phyloP scores from a whole-genome alignment of 805 yeast genomes.

The Peterozyma xylosa region DNA sequence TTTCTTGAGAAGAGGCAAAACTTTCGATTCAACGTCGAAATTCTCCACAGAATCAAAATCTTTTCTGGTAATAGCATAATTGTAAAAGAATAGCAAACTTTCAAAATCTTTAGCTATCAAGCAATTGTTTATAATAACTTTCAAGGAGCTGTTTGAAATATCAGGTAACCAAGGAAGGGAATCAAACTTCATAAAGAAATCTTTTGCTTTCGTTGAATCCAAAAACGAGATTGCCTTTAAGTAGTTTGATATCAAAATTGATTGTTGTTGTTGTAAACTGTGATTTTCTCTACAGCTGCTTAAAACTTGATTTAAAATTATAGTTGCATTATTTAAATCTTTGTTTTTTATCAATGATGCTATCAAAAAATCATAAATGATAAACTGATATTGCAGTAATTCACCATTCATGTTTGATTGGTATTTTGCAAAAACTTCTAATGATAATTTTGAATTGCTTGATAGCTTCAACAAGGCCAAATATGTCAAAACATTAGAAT shows the following conservation, averaged over 20 bases:
- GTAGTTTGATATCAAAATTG: constrained; percentile 17
- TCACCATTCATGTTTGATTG: constrained; percentile 12
- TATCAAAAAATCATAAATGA: constrained; percentile 42
- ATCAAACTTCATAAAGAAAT: constrained; percentile 19
- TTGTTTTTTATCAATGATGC: constrained; percentile 44
- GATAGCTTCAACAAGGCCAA: not conserved
- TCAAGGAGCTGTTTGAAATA: constrained; percentile 18
- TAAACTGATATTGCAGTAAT: constrained; percentile 27
- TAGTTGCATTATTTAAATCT: constrained; percentile 42
- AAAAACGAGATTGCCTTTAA: constrained; percentile 17
- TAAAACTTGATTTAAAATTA: constrained; percentile 48
- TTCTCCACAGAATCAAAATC: constrained; percentile 19
- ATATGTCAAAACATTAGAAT: not conserved
- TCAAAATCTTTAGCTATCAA: constrained; percentile 13
- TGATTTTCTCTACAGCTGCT: constrained; percentile 28
- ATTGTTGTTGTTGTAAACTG: not conserved
- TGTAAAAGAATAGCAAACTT: constrained; percentile 21
- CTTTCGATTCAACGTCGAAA: too few relatives aligned
- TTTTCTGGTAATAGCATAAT: constrained; percentile 20
- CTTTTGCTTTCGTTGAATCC: constrained; percentile 17
- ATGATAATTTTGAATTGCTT: not conserved
- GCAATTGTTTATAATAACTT: constrained; percentile 18
- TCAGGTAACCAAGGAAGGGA: constrained; percentile 25
- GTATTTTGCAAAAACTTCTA: constrained; percentile 24
- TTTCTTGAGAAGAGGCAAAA: too few relatives aligned